A percentile compares a stretch with the other conserved stretches of the same genome.
These are phyloP conservation scores for Mycosarcoma mackinlayi DNA, from an alignment of 1,284 basidiomycete genomes.

Conservation along the genomic window DNA sequence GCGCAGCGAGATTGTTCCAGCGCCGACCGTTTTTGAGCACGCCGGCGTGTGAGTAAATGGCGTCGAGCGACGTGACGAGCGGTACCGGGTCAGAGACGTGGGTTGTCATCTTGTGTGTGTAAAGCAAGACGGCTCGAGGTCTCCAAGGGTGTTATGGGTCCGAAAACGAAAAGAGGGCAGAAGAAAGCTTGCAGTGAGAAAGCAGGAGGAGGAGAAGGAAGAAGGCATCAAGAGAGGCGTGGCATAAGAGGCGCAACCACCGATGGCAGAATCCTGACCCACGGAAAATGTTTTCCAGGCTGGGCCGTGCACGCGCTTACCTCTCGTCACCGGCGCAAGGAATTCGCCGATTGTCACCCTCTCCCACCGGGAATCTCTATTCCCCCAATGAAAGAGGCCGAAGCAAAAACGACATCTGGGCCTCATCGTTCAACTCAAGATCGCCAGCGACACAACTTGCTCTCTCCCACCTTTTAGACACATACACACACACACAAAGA, in stretches of 20 bases:
- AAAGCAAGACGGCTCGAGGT: neutral
- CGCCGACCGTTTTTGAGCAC: constrained; percentile 48
- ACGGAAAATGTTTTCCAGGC: too few species aligned
- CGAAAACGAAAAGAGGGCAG: too few species aligned
- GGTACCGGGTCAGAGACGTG: constrained; percentile 57
- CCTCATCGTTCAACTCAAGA: too few species aligned
- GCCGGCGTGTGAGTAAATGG: constrained; percentile 55
- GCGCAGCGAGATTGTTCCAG: constrained; percentile 48
- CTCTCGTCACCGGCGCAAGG: neutral
- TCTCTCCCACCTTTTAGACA: neutral
- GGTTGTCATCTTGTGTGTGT: constrained; percentile 6
- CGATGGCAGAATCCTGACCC: too few species aligned
- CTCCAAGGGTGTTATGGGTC: neutral
- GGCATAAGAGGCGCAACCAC: too few species aligned
- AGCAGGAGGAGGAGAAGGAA: neutral
- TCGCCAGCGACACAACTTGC: neutral
- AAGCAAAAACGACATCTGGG: too few species aligned
- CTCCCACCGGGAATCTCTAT: too few species aligned
- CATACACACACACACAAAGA: neutral
- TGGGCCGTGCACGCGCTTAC: too few species aligned
- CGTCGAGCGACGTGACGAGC: constrained; percentile 45
- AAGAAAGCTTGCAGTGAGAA: too few species aligned
- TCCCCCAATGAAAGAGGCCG: too few species aligned
- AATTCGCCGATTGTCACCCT: constrained; percentile 5
- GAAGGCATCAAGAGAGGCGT: neutral